Evolutionary conservation across 768 basidiomycete genomes (phyloP).

Genomic region (Hypholoma fasciculare): DNA sequence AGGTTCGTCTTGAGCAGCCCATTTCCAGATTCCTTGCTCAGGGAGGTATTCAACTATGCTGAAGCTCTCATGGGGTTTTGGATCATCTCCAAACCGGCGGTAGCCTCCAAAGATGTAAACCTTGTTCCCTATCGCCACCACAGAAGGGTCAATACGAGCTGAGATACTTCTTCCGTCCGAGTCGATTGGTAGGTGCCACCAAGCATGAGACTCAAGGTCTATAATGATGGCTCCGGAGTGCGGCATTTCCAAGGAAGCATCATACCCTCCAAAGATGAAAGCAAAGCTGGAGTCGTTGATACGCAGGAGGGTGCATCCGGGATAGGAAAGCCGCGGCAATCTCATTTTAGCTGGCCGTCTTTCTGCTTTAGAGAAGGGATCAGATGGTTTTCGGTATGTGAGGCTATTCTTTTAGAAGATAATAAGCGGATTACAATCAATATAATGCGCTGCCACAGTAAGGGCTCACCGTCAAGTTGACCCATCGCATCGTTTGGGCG

Average conservation of each 20-base stretch:
- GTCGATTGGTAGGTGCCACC: constrained; percentile 22
- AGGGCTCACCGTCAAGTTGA: too few relatives aligned
- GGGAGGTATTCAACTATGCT: constrained; percentile 16
- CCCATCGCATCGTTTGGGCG: too few relatives aligned
- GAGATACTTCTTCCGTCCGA: constrained; percentile 12
- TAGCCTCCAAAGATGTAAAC: constrained; percentile 29
- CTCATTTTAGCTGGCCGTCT: too few relatives aligned
- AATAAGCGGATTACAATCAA: too few relatives aligned
- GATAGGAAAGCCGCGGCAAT: background rate
- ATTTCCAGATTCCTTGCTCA: constrained; percentile 16
- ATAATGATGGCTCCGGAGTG: constrained; percentile 19
- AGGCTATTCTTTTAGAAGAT: too few relatives aligned
- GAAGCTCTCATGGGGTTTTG: constrained; percentile 14
- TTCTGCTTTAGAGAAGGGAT: too few relatives aligned
- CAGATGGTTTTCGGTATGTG: too few relatives aligned
- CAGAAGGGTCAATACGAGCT: constrained; percentile 19
- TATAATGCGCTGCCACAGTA: too few relatives aligned
- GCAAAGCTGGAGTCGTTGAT: constrained; percentile 18
- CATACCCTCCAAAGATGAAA: constrained; percentile 29
- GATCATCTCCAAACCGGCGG: constrained; percentile 5
- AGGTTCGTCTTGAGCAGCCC: constrained; percentile 17
- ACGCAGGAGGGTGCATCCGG: constrained; percentile 18
- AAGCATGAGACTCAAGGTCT: constrained; percentile 16
- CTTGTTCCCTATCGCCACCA: constrained; percentile 19
- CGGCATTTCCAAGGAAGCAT: background rate